These are phyloP conservation scores for Acaromyces ingoldii DNA, from an alignment of 1,284 basidiomycete genomes.

Conservation along the genomic window DNA sequence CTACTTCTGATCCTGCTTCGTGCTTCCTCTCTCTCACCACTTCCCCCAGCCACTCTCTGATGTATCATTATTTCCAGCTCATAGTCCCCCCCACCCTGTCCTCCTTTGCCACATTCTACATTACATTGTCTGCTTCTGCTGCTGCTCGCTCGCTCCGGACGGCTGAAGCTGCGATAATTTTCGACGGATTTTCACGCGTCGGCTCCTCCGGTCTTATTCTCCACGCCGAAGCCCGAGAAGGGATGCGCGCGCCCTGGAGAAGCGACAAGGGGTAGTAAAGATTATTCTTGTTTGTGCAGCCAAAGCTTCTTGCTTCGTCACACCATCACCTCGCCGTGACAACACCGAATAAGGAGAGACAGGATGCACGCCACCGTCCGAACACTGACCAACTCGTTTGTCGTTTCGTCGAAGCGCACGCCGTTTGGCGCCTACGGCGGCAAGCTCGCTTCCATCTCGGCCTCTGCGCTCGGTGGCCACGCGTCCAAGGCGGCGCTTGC, in stretches of 20 bases:
- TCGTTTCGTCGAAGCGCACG: constrained; percentile 55
- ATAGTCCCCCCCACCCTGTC: neutral
- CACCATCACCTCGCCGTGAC: neutral
- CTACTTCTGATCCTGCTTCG: constrained; percentile 25
- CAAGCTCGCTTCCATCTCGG: constrained; percentile 46
- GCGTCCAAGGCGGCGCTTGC: constrained; percentile 58
- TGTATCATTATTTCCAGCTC: neutral
- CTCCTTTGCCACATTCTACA: too few relatives aligned
- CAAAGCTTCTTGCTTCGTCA: too few relatives aligned
- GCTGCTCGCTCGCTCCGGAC: too few relatives aligned
- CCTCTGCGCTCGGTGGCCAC: constrained; percentile 55
- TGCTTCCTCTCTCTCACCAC: neutral
- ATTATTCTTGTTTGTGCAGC: too few relatives aligned
- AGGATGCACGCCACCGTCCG: constrained; percentile 3
- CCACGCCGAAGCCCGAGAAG: too few relatives aligned
- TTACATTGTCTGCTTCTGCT: too few relatives aligned
- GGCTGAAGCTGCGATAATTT: too few relatives aligned
- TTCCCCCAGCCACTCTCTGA: neutral
- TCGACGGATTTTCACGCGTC: too few relatives aligned
- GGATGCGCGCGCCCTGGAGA: too few relatives aligned
- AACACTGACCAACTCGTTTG: constrained; percentile 3
- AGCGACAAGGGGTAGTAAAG: too few relatives aligned
- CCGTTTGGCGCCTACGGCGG: constrained; percentile 59
- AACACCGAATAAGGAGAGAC: too few relatives aligned
- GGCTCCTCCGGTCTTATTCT: too few relatives aligned